Percentiles rank a stretch among this genome's conserved stretches.
These are phyloP conservation scores for Haplosporangium gracile DNA, from an alignment of 192 early-diverging fungal genomes.

Conservation along the genomic window DNA sequence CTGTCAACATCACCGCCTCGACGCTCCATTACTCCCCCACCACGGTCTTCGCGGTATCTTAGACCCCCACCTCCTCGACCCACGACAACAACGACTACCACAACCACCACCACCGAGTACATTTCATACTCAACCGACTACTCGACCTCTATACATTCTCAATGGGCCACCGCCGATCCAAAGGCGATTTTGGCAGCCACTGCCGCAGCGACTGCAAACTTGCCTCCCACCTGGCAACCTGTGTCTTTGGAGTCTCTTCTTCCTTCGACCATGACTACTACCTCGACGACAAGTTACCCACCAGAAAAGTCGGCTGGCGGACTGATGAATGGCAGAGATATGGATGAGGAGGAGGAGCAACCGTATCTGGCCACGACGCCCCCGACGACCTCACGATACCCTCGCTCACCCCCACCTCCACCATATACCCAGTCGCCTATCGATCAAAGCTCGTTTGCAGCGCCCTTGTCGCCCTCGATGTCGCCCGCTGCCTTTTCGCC, in stretches of 20 bases:
- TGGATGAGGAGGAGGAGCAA: conserved; percentile 6
- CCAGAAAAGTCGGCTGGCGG: conserved; percentile 25
- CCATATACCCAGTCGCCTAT: conserved; percentile 35
- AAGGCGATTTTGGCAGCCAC: neutral
- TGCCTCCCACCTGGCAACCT: conserved; percentile 3
- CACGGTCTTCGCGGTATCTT: conserved; percentile 23
- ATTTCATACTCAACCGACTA: conserved; percentile 3
- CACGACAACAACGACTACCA: conserved; percentile 1
- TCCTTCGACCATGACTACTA: neutral
- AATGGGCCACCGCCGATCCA: neutral
- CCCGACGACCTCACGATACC: conserved; percentile 12
- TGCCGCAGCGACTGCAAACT: neutral
- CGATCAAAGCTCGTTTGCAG: neutral
- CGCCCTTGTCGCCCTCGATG: neutral
- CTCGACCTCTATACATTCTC: neutral
- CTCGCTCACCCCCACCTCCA: conserved; percentile 35
- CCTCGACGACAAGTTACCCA: conserved; percentile 15
- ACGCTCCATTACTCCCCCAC: neutral
- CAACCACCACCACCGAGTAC: conserved; percentile 4
- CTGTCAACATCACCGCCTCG: neutral
- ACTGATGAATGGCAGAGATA: neutral
- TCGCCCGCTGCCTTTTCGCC: neutral
- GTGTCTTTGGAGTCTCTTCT: neutral
- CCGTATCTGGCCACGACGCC: conserved; percentile 30
- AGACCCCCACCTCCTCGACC: conserved; percentile 11